Base-by-base conservation (phyloP, 2,329 filamentous ascomycete genomes). In the Pestalotiopsis fici region DNA sequence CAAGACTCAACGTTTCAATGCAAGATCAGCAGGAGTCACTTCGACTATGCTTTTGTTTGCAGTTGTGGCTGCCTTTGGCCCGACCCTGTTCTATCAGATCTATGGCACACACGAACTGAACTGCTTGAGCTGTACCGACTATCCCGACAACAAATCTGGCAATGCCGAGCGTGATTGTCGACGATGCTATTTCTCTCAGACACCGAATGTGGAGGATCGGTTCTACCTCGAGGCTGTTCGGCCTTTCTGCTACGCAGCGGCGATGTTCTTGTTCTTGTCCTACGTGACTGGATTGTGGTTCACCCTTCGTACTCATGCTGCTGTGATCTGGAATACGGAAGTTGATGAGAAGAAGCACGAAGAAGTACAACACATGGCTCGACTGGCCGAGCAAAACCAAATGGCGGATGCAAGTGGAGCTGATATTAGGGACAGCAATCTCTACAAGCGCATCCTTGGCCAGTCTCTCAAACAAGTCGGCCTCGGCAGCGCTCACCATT, bases 31-130 rank as follows among this genome's bases (percentile, higher is more conserved):
- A 35, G 94, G 96, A 77, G 96, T 98, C 39, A 98, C 95, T 0
- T 98, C 95, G 2, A 99, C 96, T 0, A 99, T 99, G 96, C 83
- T 99, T 66, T 86, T 99, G 11, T 99, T 99, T 77, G 95, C 96
- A 27, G 93, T 97, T 50, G 96, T 99, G 73, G 95, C 93, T 69
- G 94, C 95, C 9, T 99, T 99, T 79, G 92, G 95, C 0, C 96
- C 96, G 2, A 99, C 96, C 0, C 83, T 99, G 15, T 99, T 99
- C 82, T 99, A 98, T 81, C 95, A 99, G 77, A 97, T 99, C 70
- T 98, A 98, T 79, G 97, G 96, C 73, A 97, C 94, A 61, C 96
- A 99, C 77, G 94, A 99, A 81, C 87, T 99, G 64, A 96, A 94
- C 75, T 99, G 96, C 76, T 88, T 89, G 67, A 88, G 87, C 66